These are phyloP conservation scores for Monosporascus sp. DNA, from an alignment of 2,329 filamentous ascomycete genomes.

Conservation along the genomic window DNA sequence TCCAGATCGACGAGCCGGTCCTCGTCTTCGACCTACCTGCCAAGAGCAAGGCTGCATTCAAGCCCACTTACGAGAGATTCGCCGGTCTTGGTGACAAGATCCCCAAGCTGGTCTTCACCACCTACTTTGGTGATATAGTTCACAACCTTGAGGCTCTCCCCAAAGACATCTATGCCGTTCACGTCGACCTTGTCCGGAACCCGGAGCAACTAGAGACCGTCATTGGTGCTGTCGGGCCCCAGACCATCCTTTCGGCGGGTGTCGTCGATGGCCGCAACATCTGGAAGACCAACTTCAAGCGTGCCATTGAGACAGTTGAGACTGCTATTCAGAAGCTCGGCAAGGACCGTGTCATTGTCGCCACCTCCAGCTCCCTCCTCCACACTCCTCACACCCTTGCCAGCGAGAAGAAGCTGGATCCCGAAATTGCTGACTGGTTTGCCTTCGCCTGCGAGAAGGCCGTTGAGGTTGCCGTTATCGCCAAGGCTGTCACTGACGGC, in stretches of 20 bases:
- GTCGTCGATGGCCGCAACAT: conserved; percentile 99
- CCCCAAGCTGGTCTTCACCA: conserved; percentile 85
- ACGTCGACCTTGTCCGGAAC: conserved; percentile 96
- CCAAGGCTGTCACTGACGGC: conserved; percentile 94
- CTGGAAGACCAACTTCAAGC: conserved; percentile 99
- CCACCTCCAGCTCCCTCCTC: conserved; percentile 94
- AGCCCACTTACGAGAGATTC: conserved; percentile 93
- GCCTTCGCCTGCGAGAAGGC: conserved; percentile 96
- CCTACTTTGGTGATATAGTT: conserved; percentile 98
- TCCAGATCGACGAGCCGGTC: conserved; percentile 97
- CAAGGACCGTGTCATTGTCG: conserved; percentile 94
- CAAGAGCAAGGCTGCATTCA: conserved; percentile 95
- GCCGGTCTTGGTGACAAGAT: conserved; percentile 69
- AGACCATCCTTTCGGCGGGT: conserved; percentile 89
- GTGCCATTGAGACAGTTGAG: conserved; percentile 86
- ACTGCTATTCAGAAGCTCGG: conserved; percentile 88
- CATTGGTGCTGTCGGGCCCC: conserved; percentile 73
- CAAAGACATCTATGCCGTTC: conserved; percentile 75
- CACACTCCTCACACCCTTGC: conserved; percentile 97
- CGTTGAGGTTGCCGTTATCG: conserved; percentile 82
- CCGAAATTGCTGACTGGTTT: conserved; percentile 96
- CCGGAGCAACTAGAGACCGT: conserved; percentile 94
- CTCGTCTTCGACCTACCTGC: conserved; percentile 89
- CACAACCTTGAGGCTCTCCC: conserved; percentile 95
- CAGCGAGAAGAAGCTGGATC: conserved; percentile 96